Conservation (phyloP, 345 rosid genomes). For the Pistacia atlantica region DNA sequence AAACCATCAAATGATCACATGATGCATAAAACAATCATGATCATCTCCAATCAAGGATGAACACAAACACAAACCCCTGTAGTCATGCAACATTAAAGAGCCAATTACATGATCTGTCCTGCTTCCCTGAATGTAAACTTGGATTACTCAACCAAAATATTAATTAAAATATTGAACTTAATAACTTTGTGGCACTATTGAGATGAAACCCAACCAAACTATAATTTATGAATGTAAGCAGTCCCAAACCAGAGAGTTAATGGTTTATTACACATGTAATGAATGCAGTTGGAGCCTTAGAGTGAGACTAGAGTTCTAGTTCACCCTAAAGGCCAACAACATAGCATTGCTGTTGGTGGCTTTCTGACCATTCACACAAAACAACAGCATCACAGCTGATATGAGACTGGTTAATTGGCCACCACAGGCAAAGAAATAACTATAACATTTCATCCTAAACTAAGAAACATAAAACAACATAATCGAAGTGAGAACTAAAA, state of each 20-base stretch:
- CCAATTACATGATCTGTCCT: background rate
- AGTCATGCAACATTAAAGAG: background rate
- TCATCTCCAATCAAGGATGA: background rate
- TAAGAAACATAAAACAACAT: background rate
- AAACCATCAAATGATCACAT: background rate
- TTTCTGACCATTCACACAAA: conserved; percentile 51
- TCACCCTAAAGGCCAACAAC: conserved; percentile 33
- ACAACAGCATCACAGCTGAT: conserved; percentile 23
- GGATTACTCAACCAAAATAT: background rate
- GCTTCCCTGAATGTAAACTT: background rate
- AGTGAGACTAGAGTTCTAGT: conserved; percentile 17
- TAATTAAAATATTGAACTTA: no score
- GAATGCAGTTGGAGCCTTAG: conserved; percentile 31
- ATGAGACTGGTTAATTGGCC: conserved; percentile 48
- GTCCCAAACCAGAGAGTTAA: background rate
- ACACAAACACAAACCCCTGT: background rate
- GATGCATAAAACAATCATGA: background rate
- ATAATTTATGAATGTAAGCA: background rate
- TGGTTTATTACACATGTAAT: background rate
- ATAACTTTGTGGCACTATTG: background rate
- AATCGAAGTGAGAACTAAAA: background rate
- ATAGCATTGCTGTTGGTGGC: conserved; percentile 32
- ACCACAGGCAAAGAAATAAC: conserved; percentile 17
- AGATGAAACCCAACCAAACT: background rate
- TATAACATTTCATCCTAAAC: background rate